Conservation (phyloP, 139 green algal genomes). For the Chlorella ohadii region DNA sequence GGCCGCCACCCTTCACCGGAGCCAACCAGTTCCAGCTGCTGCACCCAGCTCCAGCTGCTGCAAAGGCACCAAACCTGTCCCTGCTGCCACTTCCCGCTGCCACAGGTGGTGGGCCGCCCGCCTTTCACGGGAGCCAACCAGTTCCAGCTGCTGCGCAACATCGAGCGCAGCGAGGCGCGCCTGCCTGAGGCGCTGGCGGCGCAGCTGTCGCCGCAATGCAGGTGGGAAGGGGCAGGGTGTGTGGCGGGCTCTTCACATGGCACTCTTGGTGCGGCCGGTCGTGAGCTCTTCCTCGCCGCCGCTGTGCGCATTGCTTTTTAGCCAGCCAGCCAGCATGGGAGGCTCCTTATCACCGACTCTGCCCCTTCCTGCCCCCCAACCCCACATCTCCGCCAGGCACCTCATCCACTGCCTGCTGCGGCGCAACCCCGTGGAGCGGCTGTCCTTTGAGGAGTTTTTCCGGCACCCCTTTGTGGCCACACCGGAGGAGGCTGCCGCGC, state of each 20-base stretch:
- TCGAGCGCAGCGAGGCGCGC: constrained; percentile 75
- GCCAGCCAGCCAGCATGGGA: too few relatives aligned
- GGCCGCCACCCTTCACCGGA: constrained; percentile 88
- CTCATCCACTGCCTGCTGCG: constrained; percentile 85
- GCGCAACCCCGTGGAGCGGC: constrained; percentile 89
- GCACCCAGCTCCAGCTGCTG: too few relatives aligned
- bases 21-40: constrained; percentile 93
- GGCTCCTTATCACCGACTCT: too few relatives aligned
- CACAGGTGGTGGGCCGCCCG: constrained; percentile 68
- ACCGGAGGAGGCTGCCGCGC: constrained; percentile 4
- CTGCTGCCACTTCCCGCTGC: not conserved
- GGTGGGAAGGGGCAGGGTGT: too few relatives aligned
- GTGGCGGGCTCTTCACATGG: too few relatives aligned
- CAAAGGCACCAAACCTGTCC: too few relatives aligned
- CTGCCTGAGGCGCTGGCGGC: constrained; percentile 74
- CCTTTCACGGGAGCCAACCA: constrained; percentile 93
- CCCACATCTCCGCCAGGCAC: constrained; percentile 6
- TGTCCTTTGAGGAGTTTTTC: constrained; percentile 97
- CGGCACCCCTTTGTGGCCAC: constrained; percentile 75
- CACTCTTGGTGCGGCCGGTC: too few relatives aligned
- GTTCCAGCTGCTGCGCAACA: constrained; percentile 93
- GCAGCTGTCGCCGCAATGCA: constrained; percentile 60
- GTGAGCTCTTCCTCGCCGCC: too few relatives aligned
- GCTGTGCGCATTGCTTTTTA: too few relatives aligned
- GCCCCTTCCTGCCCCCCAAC: too few relatives aligned